Percentiles rank a stretch among this genome's conserved stretches.
phyloP scores from a whole-genome alignment of 768 basidiomycete species.

The Clitopilus passeckerianus region DNA sequence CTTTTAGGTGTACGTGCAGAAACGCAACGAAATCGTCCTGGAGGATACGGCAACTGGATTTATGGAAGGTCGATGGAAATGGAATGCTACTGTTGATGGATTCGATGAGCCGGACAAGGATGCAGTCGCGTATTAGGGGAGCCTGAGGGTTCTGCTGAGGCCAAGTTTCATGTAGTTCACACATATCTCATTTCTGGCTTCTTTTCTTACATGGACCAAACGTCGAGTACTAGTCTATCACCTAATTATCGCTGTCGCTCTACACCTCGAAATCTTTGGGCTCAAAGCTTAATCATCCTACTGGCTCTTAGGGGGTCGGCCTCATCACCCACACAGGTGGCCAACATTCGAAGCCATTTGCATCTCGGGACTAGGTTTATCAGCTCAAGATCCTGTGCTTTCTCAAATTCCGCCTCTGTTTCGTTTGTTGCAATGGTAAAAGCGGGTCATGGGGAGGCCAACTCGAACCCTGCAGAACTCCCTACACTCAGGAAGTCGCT shows the following conservation, averaged over 20 bases:
- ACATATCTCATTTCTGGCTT: not conserved
- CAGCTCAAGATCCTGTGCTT: not conserved
- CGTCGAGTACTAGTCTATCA: not conserved
- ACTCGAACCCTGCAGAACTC: not conserved
- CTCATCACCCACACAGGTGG: not conserved
- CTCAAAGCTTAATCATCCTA: too few species aligned
- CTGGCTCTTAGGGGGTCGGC: not conserved
- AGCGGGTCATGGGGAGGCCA: not conserved
- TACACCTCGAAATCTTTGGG: too few species aligned
- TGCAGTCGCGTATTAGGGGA: not conserved
- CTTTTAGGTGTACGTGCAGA: constrained; percentile 84
- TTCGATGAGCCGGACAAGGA: constrained; percentile 48
- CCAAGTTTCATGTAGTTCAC: not conserved
- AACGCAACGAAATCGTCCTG: constrained; percentile 90
- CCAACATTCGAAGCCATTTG: not conserved
- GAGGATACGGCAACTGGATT: constrained; percentile 94
- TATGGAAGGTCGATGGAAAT: constrained; percentile 78
- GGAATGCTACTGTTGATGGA: constrained; percentile 71
- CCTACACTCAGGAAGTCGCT: not conserved
- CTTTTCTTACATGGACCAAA: not conserved
- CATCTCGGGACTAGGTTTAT: not conserved
- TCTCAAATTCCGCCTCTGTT: not conserved
- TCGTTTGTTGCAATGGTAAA: not conserved
- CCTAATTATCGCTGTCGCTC: not conserved
- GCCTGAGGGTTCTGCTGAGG: not conserved